These are phyloP conservation scores for Cercophora samala DNA, from an alignment of 495 filamentous ascomycete genomes.

Conservation along the genomic window DNA sequence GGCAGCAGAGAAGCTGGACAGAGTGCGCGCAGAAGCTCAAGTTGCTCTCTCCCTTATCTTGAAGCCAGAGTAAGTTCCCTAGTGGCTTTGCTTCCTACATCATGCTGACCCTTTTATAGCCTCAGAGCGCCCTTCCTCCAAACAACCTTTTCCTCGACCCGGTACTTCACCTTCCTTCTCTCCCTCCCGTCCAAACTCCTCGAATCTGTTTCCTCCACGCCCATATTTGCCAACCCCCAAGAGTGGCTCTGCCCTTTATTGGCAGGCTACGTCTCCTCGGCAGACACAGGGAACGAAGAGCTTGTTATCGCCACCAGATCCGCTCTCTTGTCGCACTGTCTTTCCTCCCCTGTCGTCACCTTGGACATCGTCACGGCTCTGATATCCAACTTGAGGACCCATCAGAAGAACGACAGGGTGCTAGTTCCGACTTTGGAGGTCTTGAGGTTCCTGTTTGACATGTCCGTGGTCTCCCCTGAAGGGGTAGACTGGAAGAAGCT, in stretches of 20 bases:
- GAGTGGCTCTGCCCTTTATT: slow-evolving; percentile 52
- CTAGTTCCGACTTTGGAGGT: slow-evolving; percentile 73
- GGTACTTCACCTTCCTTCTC: slow-evolving; percentile 53
- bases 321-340: slow-evolving; percentile 58
- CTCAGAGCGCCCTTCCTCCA: slow-evolving; percentile 20
- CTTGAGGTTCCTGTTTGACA: slow-evolving; percentile 67
- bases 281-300: slow-evolving; percentile 78
- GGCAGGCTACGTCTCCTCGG: slow-evolving; percentile 75
- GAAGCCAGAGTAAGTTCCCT: slow-evolving; percentile 31
- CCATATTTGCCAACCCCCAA: slow-evolving; percentile 20
- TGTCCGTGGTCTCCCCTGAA: slow-evolving; percentile 36
- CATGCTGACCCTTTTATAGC: slow-evolving; percentile 9
- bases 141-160: slow-evolving; percentile 46
- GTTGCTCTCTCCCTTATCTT: slow-evolving; percentile 40
- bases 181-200: slow-evolving; percentile 35
- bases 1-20: slow-evolving; percentile 83
- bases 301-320: slow-evolving; percentile 69
- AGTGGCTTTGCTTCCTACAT: slow-evolving; percentile 11
- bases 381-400: slow-evolving; percentile 35
- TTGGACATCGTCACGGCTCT: slow-evolving; percentile 36
- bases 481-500: slow-evolving; percentile 48
- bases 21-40: slow-evolving; percentile 69
- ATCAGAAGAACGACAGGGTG: slow-evolving; percentile 60
- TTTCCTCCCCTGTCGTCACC: slow-evolving; percentile 31
- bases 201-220: slow-evolving; percentile 17